Conservation (phyloP, 371 early-diverging fungal species). For the Rhizopus arrhizus region DNA sequence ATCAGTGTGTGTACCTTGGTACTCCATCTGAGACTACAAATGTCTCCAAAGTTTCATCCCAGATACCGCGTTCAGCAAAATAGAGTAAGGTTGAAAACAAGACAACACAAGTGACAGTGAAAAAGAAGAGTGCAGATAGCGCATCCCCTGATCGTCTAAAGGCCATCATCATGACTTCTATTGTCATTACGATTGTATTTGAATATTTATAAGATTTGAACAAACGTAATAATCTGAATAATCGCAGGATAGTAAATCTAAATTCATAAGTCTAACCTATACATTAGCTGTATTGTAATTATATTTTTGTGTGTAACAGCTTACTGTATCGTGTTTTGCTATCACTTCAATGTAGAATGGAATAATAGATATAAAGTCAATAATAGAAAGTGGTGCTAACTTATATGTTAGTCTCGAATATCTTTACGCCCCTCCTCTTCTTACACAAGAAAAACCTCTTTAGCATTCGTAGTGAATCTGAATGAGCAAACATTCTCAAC, state of each 20-base stretch:
- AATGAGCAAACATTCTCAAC: constrained; percentile 58
- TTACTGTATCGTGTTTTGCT: constrained; percentile 69
- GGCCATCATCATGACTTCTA: constrained; percentile 86
- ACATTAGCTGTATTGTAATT: not conserved
- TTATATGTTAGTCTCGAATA: not conserved
- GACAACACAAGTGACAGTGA: constrained; percentile 73
- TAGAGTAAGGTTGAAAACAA: constrained; percentile 80
- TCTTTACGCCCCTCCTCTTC: not conserved
- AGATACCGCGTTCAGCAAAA: constrained; percentile 85
- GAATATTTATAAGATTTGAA: constrained; percentile 87
- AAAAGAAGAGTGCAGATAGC: constrained; percentile 76
- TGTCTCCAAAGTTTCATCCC: constrained; percentile 72
- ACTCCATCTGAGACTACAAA: constrained; percentile 68
- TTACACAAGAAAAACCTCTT: constrained; percentile 42
- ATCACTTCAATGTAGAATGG: constrained; percentile 82
- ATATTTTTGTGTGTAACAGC: constrained; percentile 9
- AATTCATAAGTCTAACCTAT: constrained; percentile 71
- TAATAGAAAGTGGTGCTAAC: constrained; percentile 70
- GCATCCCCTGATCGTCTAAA: constrained; percentile 80
- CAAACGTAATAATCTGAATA: constrained; percentile 78
- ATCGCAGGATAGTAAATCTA: constrained; percentile 79
- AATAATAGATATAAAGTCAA: constrained; percentile 80
- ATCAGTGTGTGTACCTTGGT: constrained; percentile 47
- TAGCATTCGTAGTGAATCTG: constrained; percentile 26
- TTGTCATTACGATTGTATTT: constrained; percentile 69